Evolutionary conservation across 805 yeast genomes (phyloP), one percentile per base, ranked within the genome.

Genomic region (Ogataea naganishii): DNA sequence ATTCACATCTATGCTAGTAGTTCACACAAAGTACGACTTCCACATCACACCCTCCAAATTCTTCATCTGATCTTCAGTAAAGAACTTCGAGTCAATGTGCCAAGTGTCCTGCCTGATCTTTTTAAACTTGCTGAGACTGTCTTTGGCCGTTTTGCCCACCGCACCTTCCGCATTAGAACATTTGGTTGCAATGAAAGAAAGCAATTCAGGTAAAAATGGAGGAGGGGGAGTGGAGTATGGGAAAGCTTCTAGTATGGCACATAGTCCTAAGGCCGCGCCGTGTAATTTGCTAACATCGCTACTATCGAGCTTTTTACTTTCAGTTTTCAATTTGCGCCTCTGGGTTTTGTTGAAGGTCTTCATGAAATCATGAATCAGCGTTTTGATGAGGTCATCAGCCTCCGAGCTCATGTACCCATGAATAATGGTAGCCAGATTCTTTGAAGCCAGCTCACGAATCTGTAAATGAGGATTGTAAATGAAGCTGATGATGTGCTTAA

Each of bases 161-260:
- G 76, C 51, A 6, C 96, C 96, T 12, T 77, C 77, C 14, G 81
- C 69, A 11, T 80, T 73, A 3, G 79, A 66, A 3, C 85, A 77
- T 49, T 75, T 76, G 16, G 69, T 71, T 1, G 95, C 86, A 35
- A 92, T 56, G 1, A 70, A 60, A 2, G 80, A 66, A 38, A 89
- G 61, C 11, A 82, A 70, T 7, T 62, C 57, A 0, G 97, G 96
- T 13, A 89, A 66, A 96, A 96, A 92, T 17, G 41, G 31, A 1
- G 98, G 97, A 2, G 95, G 88, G 0, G 98, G 98, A 1, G 95
- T 80, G 3, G 66, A 60, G 46, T 86, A 92, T 2, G 97, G 89
- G 56, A 81, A 92, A 0, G 97, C 96, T 27, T 78, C 75, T 2
- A 92, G 72, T 24, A 89, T 58, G 0, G 96, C 83, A 7, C 96